Percentiles rank a stretch among this genome's conserved stretches.
These are phyloP conservation scores for Cryptococcus maquisensis DNA, from an alignment of 1,284 basidiomycete genomes.

Conservation along the genomic window DNA sequence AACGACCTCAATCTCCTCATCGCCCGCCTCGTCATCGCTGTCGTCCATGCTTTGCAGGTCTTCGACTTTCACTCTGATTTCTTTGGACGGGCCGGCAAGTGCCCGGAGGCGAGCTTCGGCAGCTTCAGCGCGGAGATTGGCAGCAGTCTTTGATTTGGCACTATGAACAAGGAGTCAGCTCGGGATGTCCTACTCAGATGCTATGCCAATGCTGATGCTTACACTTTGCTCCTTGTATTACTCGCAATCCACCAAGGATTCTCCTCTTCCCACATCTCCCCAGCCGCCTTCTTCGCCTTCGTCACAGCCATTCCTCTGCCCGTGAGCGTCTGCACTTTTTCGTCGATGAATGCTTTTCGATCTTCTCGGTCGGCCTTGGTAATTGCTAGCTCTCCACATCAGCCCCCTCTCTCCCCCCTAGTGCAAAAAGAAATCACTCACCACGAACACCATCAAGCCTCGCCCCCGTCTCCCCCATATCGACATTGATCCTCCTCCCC, in stretches of 20 bases:
- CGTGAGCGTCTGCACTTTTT: conserved; percentile 10
- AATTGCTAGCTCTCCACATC: conserved; percentile 22
- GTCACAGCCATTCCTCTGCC: conserved; percentile 21
- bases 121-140: conserved; percentile 38
- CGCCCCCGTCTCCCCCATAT: conserved; percentile 37
- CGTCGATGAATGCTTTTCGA: conserved; percentile 29
- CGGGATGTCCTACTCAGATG: neutral
- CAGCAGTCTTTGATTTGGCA: conserved; percentile 41
- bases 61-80: conserved; percentile 6
- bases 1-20: conserved; percentile 12
- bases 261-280: conserved; percentile 26
- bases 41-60: neutral
- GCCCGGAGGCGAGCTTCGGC: conserved; percentile 33
- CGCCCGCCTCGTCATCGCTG: conserved; percentile 2
- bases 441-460: conserved; percentile 37
- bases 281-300: conserved; percentile 28
- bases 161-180: conserved; percentile 9
- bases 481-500: conserved; percentile 30
- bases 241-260: conserved; percentile 44
- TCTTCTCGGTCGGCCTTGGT: conserved; percentile 35
- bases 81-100: conserved; percentile 10
- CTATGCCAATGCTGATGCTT: conserved; percentile 13
- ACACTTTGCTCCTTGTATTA: conserved; percentile 39
- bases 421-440: conserved; percentile 15
- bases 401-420: no score